Base-by-base conservation (phyloP, 2,329 filamentous ascomycete genomes). In the Aspergillus japonicus region DNA sequence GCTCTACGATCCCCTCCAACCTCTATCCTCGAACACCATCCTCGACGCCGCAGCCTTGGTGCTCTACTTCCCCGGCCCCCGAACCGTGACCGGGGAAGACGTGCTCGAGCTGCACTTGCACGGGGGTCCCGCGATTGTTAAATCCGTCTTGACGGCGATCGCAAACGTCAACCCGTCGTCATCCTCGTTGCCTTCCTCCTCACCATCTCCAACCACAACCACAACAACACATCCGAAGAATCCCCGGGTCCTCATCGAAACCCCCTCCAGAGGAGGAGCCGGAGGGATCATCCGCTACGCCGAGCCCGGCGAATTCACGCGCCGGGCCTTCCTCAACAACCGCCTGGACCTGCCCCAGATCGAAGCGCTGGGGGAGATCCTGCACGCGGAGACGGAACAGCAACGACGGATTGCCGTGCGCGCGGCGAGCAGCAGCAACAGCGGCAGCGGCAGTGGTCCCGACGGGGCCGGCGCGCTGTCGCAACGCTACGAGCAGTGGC, bases 101-200 rank as follows among this genome's bases (percentile, higher is more conserved):
- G 82, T 98, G 1, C 83, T 99, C 2, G 95, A 99, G 73, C 77
- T 99, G 5, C 95, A 99, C 69, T 85, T 97, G n/a, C 95, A 99
- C 70, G 95, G 95, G 29, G 94, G 95, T 0, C 84, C 88, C 2
- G 95, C 95, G 2, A 92, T 95, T 5, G 89, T 97, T 49, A 92
- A 90, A 70, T 91, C 94, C 1, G 90, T 97, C 0, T 81, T 99
- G 2, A 79, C 85, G 24, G 92, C 92, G 4, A 90, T 99, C 58
- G 83, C 90, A 2, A 69, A 68, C 49, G 3, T 44, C 16, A 16
- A 44, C 39, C 39, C 2, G 16, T 39, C 35, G 2, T 10, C 11
- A 35, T 12, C 33, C 14, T 16, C 33, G 26, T 35, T 10, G 14
- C 14, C 12, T 10, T 16, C 14, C 11, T 35, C 33, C 33, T 35